A percentile compares a stretch with the other conserved stretches of the same genome.
Conservation (phyloP, 176 grass and related monocot species). For the Phyllostachys edulis region DNA sequence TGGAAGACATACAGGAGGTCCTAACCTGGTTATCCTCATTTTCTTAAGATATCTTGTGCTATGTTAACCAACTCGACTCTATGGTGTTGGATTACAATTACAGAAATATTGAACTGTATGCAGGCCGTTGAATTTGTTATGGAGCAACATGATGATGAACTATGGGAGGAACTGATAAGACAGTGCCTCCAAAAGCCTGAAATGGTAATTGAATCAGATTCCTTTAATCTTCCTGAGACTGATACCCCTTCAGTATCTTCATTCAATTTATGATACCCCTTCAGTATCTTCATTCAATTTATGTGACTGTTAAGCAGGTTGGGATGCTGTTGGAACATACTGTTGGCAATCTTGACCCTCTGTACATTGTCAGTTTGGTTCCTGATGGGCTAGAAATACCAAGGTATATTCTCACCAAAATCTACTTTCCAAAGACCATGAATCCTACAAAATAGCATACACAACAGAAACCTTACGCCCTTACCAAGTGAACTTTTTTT, state of each 20-base stretch:
- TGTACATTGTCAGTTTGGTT: slow-evolving; percentile 94
- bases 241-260: not conserved
- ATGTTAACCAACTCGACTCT: not conserved
- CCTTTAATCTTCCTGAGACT: slow-evolving; percentile 26
- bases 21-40: slow-evolving; percentile 5
- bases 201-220: slow-evolving; percentile 60
- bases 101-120: slow-evolving; percentile 29
- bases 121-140: slow-evolving; percentile 98
- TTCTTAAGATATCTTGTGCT: slow-evolving; percentile 4
- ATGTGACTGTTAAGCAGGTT: slow-evolving; percentile 60
- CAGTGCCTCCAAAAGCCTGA: slow-evolving; percentile 89
- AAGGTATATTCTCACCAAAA: slow-evolving; percentile 36
- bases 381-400: slow-evolving; percentile 99
- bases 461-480: not conserved
- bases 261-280: slow-evolving; percentile 1
- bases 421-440: not conserved
- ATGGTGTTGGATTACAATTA: slow-evolving; percentile 7
- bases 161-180: slow-evolving; percentile 92
- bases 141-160: slow-evolving; percentile 87
- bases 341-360: slow-evolving; percentile 93
- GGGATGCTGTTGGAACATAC: slow-evolving; percentile 98
- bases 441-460: slow-evolving; percentile 14
- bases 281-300: slow-evolving; percentile 1
- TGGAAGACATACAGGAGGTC: slow-evolving; percentile 95
- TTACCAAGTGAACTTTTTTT: slow-evolving; percentile 8